Evolutionary conservation across 176 grass and related monocot species (phyloP), one percentile per base, ranked within the genome.

Genomic region (Raddia guianensis): DNA sequence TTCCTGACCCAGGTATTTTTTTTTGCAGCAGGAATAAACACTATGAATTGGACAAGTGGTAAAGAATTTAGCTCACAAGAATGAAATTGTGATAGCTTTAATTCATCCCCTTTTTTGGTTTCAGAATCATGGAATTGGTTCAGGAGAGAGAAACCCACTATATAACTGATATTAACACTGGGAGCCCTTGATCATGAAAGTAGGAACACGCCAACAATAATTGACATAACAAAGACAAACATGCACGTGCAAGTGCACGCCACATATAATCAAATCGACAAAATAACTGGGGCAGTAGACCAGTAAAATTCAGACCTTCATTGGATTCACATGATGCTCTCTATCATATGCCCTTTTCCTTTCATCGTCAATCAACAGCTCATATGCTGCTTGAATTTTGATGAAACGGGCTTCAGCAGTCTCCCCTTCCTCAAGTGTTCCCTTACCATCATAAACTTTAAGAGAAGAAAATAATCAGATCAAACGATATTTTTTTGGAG

Each of bases 361-460:
- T 77, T 91, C 90, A 27, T 84, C 72, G 73, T 99, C 96, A 76
- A 95, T 88, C 79, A 99, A 75, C 50, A 95, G 88, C 73, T 99
- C 96, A 91, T 99, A 99, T 60, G 96, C 96, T 73, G 90, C 96
- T 95, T 99, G 96, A 53, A 99, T 99, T 95, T 99, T 95, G 67
- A 99, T 99, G 84, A 95, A 99, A 57, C 96, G 96, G 47, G 96
- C 78, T 85, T 91, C 88, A 52, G 96, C 86, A n/a, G 93, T 95
- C 90, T 99, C 96, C 44, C 92, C 96, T 90, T 95, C 81, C 68
- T 93, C 93, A 70, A 99, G 92, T 27, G 89, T 90, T 74, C 92
- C 92, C 83, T 90, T 95, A 52, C 96, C 93, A 82, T 95, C 88
- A 88, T 99, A 99, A 69, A 95, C 96, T 97, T 66, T 63, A 91